Base-by-base conservation (phyloP, 768 basidiomycete species). In the Kwoniella europaea region DNA sequence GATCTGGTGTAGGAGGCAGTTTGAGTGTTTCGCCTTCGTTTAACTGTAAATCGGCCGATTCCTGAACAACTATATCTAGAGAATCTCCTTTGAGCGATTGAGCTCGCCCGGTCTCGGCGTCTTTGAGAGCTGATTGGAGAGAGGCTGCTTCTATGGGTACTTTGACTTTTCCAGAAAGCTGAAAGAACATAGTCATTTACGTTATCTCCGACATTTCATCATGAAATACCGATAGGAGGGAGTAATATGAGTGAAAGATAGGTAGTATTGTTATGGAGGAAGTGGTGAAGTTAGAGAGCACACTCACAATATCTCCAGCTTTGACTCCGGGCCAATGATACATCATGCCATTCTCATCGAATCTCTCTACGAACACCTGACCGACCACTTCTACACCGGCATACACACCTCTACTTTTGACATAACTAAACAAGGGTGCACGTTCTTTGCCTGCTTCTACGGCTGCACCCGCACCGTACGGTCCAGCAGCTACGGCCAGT, bases 321-420 rank as follows among this genome's bases (percentile, higher is more conserved):
- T 80, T 81, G 65, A 83, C 72, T 3, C 82, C 82, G 0, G 78
- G 78, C 80, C 80, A 83, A 52, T 81, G 77, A 56, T 83, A 83
- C 79, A 83, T 80, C 5, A 75, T 74, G n/a, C 68, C 82, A 71
- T 83, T 83, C 72, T 83, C 82, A 20, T 83, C 82, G 41, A 77
- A 79, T 27, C 77, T 54, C 73, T 79, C 77, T 56, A 83, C 76
- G 59, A 83, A 83, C 20, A 84, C 80, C 74, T 84, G 83, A 2
- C 83, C 83, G 22, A 83, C 80, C 2, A 84, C 63, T 63, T 82
- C 80, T 2, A 84, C 74, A 50, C 83, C 83, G 2, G 82, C 83
- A 69, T 83, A 84, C 59, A 84, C 68, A 10, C 83, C 83, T 65
- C 76, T 70, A 54, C 73, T 76, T 44, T 73, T 73, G 43, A 82